Evolutionary conservation across 1,139 yeast genomes (phyloP), one percentile per base, ranked within the genome.

Genomic region (Arxiozyma bovina): DNA sequence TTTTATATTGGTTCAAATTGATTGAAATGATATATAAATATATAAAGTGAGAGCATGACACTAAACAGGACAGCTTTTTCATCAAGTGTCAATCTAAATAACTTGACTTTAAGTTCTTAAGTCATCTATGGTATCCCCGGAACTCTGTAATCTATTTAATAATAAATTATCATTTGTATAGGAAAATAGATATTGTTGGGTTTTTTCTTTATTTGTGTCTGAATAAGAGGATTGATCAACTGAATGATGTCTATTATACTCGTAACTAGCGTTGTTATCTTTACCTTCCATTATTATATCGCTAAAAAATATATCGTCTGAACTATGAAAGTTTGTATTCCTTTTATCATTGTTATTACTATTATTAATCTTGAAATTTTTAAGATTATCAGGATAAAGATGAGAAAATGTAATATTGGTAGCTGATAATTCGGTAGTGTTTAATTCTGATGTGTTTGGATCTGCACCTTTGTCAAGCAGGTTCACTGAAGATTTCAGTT

Each of bases 331-430:
- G 22, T 30, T 18, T n/a, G 38, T 41, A 46, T 46, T 42, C 34
- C 42, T 30, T 34, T 27, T 46, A 3, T 27, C 42, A 46, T 30
- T 18, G 23, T 23, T 25, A 7, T 34, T 18, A 8, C 6, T 46
- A 20, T 34, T 27, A 7, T 27, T 27, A 27, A 27, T 34, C 21
- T 20, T 30, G 12, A 23, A 20, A 12, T 9, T 30, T 20, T 46
- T 46, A 11, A 15, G 38, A 4, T 15, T 20, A 5, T 46, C 48
- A 20, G 34, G 18, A 20, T 34, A 46, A 46, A 52, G 42, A 22
- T 52, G 50, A 3, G 56, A 54, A 15, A 52, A 49, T 7, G 56
- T 52, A 7, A 52, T 9, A 43, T 54, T 50, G 18, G 45, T 23
- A 12, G 25, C 43, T 21, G 50, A 45, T 9, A 50, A 15, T 6